phyloP scores from a whole-genome alignment of 257 asterid species.

The Henckelia pumila region DNA sequence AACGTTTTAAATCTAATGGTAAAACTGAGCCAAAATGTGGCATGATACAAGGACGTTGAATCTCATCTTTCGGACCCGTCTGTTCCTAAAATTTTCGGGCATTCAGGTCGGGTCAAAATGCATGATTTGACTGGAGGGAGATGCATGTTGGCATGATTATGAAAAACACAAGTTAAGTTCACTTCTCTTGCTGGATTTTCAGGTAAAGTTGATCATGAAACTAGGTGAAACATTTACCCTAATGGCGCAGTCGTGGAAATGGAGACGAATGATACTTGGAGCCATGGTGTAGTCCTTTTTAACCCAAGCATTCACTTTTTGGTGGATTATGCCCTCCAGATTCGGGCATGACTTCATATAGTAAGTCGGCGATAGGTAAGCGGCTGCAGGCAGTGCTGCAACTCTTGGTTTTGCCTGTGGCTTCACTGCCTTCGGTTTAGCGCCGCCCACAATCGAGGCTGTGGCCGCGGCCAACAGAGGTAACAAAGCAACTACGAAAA shows the following conservation, averaged over 20 bases:
- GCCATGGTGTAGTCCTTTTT: slow-evolving; percentile 55
- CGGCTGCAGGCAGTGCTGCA: slow-evolving; percentile 26
- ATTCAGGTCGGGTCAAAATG: no score
- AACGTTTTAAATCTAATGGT: no score
- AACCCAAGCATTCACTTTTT: slow-evolving; percentile 52
- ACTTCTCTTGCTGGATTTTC: no score
- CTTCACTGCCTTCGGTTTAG: neutral
- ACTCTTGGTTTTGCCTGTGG: neutral
- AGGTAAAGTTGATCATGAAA: neutral
- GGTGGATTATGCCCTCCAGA: slow-evolving; percentile 48
- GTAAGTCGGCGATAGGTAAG: slow-evolving; percentile 34
- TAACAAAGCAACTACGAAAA: slow-evolving; percentile 3
- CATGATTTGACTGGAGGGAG: no score
- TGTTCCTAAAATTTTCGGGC: no score
- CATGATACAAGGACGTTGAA: no score
- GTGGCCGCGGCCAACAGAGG: slow-evolving; percentile 8
- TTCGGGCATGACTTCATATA: slow-evolving; percentile 58
- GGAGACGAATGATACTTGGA: slow-evolving; percentile 70
- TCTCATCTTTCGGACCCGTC: no score
- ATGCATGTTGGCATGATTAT: no score
- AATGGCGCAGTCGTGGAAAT: slow-evolving; percentile 73
- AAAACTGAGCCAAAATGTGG: no score
- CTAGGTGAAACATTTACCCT: slow-evolving; percentile 43
- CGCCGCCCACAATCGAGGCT: slow-evolving; percentile 5
- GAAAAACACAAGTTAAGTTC: no score